Base-by-base conservation (phyloP, 371 early-diverging fungal species). In the Mucor ambiguus region DNA sequence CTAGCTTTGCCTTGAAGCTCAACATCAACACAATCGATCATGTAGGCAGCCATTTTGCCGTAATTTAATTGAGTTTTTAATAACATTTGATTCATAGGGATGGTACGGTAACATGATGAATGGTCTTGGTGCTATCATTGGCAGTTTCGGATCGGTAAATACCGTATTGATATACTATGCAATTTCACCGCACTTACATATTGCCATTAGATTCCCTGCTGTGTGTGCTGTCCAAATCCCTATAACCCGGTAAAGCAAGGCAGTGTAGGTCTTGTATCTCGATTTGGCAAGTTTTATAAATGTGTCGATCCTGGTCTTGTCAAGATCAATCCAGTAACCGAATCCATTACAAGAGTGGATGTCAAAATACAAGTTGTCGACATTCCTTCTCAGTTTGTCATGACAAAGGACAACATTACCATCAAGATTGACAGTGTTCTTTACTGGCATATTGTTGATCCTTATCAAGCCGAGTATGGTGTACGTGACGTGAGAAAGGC, bases 291-390 rank as follows among this genome's bases (percentile, higher is more conserved):
- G 43, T 95, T 87, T 73, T 93, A 92, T 83, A 91, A 90, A 74
- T 89, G 87, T n/a, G 93, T 92, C 0, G 95, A 96, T 76, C 96
- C 96, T 14, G 96, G 96, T 7, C 75, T 96, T 58, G 87, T 90
- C 60, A 75, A 83, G 76, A 73, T 79, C 63, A 96, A 97, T 74
- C 85, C 87, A 0, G 55, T 88, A 33, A 90, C 94, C 0, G 96
- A 96, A 68, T 32, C 56, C 3, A 68, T 95, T 30, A 56, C 61
- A n/a, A 74, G 68, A 24, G 88, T 94, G 4, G 91, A 94, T 70
- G 85, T 94, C 68, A 90, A 89, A 66, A 85, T 95, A 35, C 93
- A 93, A 71, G 87, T 94, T 29, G 82, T 84, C 16, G 78, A 86
- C 52, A 90, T 96, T 49, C 86, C 88, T 8, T 65, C 75, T n/a